Evolutionary conservation across 1,284 basidiomycete species (phyloP), one percentile per base, ranked within the genome.

Genomic region (Melampsora americana): DNA sequence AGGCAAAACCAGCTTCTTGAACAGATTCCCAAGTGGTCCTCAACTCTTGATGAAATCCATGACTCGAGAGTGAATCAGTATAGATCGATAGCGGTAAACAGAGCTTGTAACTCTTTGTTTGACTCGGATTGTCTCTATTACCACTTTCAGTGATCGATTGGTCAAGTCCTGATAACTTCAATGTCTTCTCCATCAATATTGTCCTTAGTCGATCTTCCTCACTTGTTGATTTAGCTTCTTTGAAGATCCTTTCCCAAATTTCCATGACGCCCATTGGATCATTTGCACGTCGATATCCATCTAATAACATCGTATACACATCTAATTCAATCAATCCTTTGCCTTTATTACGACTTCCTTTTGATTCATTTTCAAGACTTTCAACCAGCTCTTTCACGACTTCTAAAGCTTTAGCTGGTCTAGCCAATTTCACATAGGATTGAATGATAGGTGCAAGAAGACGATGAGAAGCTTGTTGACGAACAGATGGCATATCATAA

Each of bases 1-100:
- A 93, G 2, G 86, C 86, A 79, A 95, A 91, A 1, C 92, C 92
- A n/a, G 86, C 83, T 6, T 84, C 79, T 78, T 88, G 86, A 65
- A 92, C 87, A 39, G 84, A 81, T 20, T 85, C 83, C 95, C 95
- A 98, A 0, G 87, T 85, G 14, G 83, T 81, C 23, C 89, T 87
- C 53, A 96, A 87, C 74, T 89, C 87, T 9, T 82, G 78, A 80
- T 92, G 89, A 50, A 84, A 82, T 1, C 90, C 90, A 0, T 87
- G 87, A 1, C 85, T 83, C 2, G 92, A 92, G 50, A 94, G 84
- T 2, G 88, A 87, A 79, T 92, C 89, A 78, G 97, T 88, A 82
- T 90, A 90, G 79, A 94, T 90, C 14, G 93, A 93, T 9, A 98
- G 84, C 0, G 95, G 91, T 65, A 90, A 83, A 79, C 89, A 91